Percentiles rank a stretch among this genome's conserved stretches.
Conservation (phyloP, 1,139 yeast genomes). For the Yamadazyma atlantica region DNA sequence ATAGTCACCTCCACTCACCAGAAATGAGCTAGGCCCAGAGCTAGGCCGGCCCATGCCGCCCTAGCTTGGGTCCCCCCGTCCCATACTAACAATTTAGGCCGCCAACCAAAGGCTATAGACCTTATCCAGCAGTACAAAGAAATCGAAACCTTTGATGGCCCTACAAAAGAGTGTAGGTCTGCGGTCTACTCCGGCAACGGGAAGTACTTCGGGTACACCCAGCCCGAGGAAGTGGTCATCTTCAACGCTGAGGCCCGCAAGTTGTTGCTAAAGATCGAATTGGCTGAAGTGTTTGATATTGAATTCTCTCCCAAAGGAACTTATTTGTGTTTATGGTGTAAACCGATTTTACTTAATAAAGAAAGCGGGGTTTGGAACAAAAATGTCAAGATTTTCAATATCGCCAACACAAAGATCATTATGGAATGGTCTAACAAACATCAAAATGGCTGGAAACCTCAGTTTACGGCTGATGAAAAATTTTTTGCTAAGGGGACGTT, state of each 20-base stretch:
- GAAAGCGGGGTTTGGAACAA: conserved; percentile 71
- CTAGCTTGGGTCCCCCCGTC: no score
- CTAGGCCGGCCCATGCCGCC: no score
- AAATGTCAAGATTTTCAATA: conserved; percentile 75
- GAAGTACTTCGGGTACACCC: conserved; percentile 54
- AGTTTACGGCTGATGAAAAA: conserved; percentile 78
- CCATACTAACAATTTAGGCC: conserved; percentile 40
- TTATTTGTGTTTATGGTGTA: conserved; percentile 86
- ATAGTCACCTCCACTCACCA: no score
- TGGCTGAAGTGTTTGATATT: conserved; percentile 72
- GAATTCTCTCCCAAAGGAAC: conserved; percentile 89
- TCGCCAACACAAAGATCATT: conserved; percentile 46
- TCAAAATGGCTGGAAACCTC: conserved; percentile 91
- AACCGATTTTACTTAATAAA: conserved; percentile 61
- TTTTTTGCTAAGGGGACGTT: conserved; percentile 62
- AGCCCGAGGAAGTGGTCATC: conserved; percentile 56
- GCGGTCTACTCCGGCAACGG: conserved; percentile 57
- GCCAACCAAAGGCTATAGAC: conserved; percentile 63
- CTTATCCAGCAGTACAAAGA: conserved; percentile 52
- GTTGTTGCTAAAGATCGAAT: conserved; percentile 43
- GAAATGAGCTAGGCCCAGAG: no score
- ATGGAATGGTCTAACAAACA: conserved; percentile 76
- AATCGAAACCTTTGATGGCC: conserved; percentile 34
- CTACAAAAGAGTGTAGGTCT: conserved; percentile 41
- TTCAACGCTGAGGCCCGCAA: conserved; percentile 37